These are phyloP conservation scores for Wolfiporia cocos DNA, from an alignment of 1,284 basidiomycete genomes.

Conservation along the genomic window DNA sequence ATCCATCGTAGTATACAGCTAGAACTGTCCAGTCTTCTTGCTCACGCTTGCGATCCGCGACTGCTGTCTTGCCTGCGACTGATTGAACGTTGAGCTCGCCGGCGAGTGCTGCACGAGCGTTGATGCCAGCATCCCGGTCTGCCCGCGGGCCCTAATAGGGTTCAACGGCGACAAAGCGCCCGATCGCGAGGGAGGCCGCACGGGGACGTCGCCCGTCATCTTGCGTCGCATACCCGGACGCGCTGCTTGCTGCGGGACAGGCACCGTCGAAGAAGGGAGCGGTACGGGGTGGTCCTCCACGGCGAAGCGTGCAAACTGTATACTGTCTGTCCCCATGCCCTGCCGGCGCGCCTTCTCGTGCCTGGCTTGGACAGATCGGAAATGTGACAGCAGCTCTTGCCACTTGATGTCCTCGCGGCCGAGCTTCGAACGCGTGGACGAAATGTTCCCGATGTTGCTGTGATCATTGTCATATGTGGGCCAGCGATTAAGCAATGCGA, in stretches of 20 bases:
- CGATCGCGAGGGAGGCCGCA: conserved; percentile 28
- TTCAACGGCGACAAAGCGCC: conserved; percentile 67
- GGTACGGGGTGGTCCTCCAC: conserved; percentile 11
- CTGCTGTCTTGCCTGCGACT: conserved; percentile 40
- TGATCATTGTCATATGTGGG: background rate
- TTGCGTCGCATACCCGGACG: conserved; percentile 49
- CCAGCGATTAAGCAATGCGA: background rate
- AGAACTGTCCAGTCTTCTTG: conserved; percentile 29
- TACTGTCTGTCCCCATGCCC: conserved; percentile 47
- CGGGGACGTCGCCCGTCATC: conserved; percentile 39
- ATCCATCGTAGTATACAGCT: background rate
- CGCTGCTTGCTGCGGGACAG: conserved; percentile 11
- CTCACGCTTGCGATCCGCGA: conserved; percentile 40
- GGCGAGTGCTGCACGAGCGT: conserved; percentile 21
- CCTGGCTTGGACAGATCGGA: conserved; percentile 75
- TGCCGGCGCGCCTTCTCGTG: conserved; percentile 84
- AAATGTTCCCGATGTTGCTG: conserved; percentile 29
- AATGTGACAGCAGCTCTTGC: conserved; percentile 85
- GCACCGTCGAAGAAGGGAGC: conserved; percentile 10
- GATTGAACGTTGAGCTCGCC: conserved; percentile 29
- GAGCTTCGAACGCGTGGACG: conserved; percentile 65
- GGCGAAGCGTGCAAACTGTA: conserved; percentile 37
- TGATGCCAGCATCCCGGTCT: conserved; percentile 36
- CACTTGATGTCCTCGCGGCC: conserved; percentile 89
- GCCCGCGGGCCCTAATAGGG: conserved; percentile 53